phyloP scores from a whole-genome alignment of 2,329 filamentous ascomycete species.

The Hymenoscyphus infarciens region DNA sequence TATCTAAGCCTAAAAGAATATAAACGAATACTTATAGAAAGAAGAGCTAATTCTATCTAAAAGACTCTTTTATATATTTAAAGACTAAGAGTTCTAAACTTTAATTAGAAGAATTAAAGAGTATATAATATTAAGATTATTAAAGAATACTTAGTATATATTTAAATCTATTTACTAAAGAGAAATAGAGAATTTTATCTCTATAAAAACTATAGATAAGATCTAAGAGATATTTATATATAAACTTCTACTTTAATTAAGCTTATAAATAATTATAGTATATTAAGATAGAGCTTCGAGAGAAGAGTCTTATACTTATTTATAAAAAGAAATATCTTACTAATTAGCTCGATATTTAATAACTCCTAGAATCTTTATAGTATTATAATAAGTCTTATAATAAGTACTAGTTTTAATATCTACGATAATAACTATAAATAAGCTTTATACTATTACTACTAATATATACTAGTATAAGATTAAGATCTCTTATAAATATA shows the following conservation, averaged over 20 bases:
- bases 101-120: not conserved
- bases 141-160: not conserved
- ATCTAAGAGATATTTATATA: not conserved
- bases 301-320: not conserved
- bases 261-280: no score
- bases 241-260: not conserved
- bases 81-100: not conserved
- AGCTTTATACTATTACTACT: not conserved
- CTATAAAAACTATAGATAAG: not conserved
- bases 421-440: not conserved
- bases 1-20: not conserved
- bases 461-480: constrained; percentile 3
- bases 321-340: not conserved
- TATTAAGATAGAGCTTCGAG: not conserved
- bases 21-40: not conserved
- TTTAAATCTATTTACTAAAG: not conserved
- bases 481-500: not conserved
- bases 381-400: not conserved
- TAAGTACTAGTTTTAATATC: not conserved
- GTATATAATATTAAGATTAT: not conserved
- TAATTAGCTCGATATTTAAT: not conserved
- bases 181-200: not conserved
- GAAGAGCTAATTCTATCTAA: not conserved
- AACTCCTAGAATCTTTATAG: not conserved
- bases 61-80: not conserved